Evolutionary conservation across 495 filamentous ascomycete genomes (phyloP).

Genomic region (Trichoderma virens): DNA sequence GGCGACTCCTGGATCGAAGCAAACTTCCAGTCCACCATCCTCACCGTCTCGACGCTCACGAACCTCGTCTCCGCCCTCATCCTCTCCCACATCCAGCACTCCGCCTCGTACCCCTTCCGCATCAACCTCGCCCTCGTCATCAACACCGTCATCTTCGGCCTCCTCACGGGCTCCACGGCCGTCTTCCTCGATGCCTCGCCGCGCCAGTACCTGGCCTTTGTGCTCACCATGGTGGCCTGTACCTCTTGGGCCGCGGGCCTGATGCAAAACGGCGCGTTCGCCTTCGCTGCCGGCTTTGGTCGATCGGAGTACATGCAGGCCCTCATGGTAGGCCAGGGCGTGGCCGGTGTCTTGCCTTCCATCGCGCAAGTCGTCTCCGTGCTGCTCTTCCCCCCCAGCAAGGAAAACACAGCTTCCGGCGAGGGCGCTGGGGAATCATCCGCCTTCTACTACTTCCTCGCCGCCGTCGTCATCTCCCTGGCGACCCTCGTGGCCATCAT

Average conservation of each 20-base stretch:
- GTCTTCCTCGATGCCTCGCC: constrained; percentile 52
- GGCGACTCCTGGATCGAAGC: constrained; percentile 59
- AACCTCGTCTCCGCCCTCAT: constrained; percentile 67
- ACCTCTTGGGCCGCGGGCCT: constrained; percentile 74
- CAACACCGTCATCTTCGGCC: constrained; percentile 35
- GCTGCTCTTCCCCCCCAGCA: constrained; percentile 50
- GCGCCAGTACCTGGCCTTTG: constrained; percentile 63
- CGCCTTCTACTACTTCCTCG: constrained; percentile 87
- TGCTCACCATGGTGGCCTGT: constrained; percentile 74
- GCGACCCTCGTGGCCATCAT: constrained; percentile 50
- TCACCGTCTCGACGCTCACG: constrained; percentile 75
- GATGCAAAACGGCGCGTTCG: constrained; percentile 90
- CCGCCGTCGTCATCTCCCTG: constrained; percentile 59
- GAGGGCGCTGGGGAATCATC: constrained; percentile 38
- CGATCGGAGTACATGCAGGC: constrained; percentile 83
- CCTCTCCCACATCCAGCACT: constrained; percentile 69
- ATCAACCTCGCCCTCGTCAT: constrained; percentile 36
- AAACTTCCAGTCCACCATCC: constrained; percentile 82
- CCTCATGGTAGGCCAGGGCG: constrained; percentile 90
- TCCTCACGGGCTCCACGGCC: constrained; percentile 64
- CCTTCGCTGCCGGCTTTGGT: constrained; percentile 80
- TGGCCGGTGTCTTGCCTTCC: constrained; percentile 86
- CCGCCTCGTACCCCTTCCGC: constrained; percentile 52
- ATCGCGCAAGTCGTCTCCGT: constrained; percentile 80
- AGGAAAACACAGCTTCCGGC: constrained; percentile 2